phyloP scores from a whole-genome alignment of 2,329 filamentous ascomycete genomes.

The Cyphellophora attinorum region DNA sequence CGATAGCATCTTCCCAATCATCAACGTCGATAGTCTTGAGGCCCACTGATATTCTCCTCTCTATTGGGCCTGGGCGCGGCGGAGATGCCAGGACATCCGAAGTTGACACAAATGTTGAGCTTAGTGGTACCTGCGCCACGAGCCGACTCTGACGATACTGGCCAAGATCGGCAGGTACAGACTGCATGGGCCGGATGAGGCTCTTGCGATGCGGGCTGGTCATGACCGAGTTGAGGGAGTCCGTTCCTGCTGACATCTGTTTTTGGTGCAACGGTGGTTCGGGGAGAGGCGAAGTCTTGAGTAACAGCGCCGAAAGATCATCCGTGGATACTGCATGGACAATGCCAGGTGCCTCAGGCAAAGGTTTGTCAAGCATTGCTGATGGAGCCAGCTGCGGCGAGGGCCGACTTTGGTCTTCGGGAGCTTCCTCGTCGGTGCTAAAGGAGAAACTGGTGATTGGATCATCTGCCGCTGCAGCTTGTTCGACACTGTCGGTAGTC shows the following conservation, averaged over 20 bases:
- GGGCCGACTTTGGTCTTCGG: background rate
- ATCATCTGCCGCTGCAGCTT: no score
- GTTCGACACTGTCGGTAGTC: background rate
- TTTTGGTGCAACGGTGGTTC: background rate
- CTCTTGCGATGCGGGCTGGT: no score
- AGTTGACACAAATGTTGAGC: background rate
- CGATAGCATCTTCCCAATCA: conserved; percentile 19
- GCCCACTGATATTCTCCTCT: conserved; percentile 9
- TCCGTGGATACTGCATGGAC: conserved; percentile 19
- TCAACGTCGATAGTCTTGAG: conserved; percentile 13
- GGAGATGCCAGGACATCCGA: conserved; percentile 1
- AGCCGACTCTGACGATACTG: background rate
- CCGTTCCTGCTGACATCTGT: no score
- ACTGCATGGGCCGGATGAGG: no score
- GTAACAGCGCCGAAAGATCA: conserved; percentile 14
- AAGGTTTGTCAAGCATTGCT: conserved; percentile 9
- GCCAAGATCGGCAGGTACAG: no score
- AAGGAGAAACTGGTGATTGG: no score
- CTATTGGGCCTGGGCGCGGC: background rate
- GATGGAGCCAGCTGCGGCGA: background rate
- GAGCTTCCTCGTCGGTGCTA: no score
- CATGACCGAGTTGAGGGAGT: no score
- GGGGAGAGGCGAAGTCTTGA: conserved; percentile 13
- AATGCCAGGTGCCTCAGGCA: conserved; percentile 10
- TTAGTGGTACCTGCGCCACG: background rate